Percentiles rank a stretch among this genome's conserved stretches.
phyloP scores from a whole-genome alignment of 202 grass and related monocot genomes.

The Saccharum hybrid region DNA sequence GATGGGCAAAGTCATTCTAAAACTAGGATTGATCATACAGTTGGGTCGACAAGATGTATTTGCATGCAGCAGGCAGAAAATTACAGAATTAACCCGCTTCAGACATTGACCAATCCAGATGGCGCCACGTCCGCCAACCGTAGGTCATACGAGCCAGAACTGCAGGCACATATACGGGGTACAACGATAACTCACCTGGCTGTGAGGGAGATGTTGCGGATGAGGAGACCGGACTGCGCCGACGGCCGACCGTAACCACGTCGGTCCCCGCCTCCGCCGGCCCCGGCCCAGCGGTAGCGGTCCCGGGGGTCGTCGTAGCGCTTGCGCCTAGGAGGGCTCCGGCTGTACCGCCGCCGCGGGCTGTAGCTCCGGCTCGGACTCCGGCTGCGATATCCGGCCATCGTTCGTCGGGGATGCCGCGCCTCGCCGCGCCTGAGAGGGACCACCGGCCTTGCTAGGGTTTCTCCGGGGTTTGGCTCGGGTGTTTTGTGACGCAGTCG shows the following conservation, averaged over 20 bases:
- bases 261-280: conserved; percentile 35
- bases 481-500: background rate
- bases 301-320: conserved; percentile 66
- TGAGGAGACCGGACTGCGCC: conserved; percentile 60
- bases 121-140: background rate
- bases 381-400: conserved; percentile 48
- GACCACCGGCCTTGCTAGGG: conserved; percentile 16
- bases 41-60: background rate
- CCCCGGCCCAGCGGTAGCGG: conserved; percentile 36
- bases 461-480: conserved; percentile 40
- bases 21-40: background rate
- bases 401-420: conserved; percentile 28
- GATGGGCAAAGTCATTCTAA: background rate
- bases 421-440: too few relatives aligned
- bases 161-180: background rate
- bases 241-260: conserved; percentile 49
- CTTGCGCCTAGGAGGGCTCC: conserved; percentile 63
- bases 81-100: background rate
- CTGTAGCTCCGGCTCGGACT: conserved; percentile 64
- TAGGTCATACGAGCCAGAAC: conserved; percentile 1
- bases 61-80: background rate
- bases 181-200: conserved; percentile 51
- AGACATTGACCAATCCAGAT: background rate
- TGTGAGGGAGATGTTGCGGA: conserved; percentile 77
- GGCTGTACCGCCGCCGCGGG: conserved; percentile 48